Evolutionary conservation across 2,329 filamentous ascomycete species (phyloP), one percentile per base, ranked within the genome.

Genomic region (Volutella citrinella): DNA sequence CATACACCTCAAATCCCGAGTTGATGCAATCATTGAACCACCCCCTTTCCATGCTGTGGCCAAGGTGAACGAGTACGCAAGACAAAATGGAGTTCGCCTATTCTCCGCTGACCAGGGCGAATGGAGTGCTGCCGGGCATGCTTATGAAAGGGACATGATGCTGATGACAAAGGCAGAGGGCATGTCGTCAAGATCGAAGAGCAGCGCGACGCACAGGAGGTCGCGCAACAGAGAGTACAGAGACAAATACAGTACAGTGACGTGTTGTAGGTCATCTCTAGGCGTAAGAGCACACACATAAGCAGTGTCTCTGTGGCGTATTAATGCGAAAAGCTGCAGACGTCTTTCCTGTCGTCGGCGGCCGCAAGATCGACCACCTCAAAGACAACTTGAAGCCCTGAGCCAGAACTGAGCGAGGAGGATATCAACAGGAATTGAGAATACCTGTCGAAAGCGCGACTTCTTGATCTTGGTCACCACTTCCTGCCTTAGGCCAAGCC

Each of bases 271-370:
- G 68, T 57, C 18, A 70, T 84, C 27, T 69, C 70, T 28, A 45
- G 49, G 16, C 61, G 62, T 39, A 68, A 68, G 45, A 55, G 57
- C 41, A 68, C 64, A 4, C 46, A 57, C 32, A 60, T 72, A 43
- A 71, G 68, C 12, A 68, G 66, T 41, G 56, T 74, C 36, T 84
- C 84, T 8, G 61, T 89, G 16, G 84, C 84, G 3, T 89, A 89
- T 52, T 88, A 11, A 74, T 85, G 70, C 72, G 78, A 45, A 87
- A 88, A 63, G 67, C 80, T 1, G 76, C 82, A 0, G 78, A 86
- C 49, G 80, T 88, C 10, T 87, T 86, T 52, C 85, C 85, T 2
- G 78, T 89, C 24, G 68, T 87, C 5, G 84, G 84, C 10, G 80
- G 81, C 1, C 72, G 83, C 10, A 87, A 80, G 48, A 58, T 85